phyloP scores from a whole-genome alignment of 352 stramenopile species.

The Peronospora farinosa region DNA sequence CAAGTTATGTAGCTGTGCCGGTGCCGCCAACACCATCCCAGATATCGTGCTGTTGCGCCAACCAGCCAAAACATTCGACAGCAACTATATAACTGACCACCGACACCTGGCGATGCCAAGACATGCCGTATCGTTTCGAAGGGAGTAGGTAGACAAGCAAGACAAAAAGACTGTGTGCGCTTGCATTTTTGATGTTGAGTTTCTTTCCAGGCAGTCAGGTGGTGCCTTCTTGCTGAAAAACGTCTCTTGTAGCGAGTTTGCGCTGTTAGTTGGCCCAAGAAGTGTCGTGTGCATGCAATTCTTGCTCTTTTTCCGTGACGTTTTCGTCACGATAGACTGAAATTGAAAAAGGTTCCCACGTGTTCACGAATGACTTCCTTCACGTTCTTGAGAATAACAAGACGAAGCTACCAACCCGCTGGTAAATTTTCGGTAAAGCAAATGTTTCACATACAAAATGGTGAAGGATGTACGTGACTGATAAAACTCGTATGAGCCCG shows the following conservation, averaged over 20 bases:
- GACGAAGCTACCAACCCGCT: too few species aligned
- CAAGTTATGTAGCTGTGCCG: conserved; percentile 14
- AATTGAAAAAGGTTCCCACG: conserved; percentile 56
- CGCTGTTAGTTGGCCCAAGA: conserved; percentile 53
- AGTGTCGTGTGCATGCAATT: conserved; percentile 71
- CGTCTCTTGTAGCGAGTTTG: conserved; percentile 17
- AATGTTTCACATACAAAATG: conserved; percentile 87
- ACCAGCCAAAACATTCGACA: conserved; percentile 27
- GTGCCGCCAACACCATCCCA: too few species aligned
- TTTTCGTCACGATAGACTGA: conserved; percentile 71
- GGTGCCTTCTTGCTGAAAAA: too few species aligned
- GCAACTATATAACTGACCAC: too few species aligned
- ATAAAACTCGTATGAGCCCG: conserved; percentile 87
- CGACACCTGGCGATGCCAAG: too few species aligned
- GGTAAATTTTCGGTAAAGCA: too few species aligned
- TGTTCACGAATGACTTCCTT: conserved; percentile 35
- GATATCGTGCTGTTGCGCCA: conserved; percentile 14
- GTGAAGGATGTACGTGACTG: conserved; percentile 91
- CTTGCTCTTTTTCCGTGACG: conserved; percentile 54
- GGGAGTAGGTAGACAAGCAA: conserved; percentile 12
- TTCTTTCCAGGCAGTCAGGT: too few species aligned
- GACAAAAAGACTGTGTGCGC: neutral
- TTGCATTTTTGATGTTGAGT: conserved; percentile 1
- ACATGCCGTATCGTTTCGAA: too few species aligned
- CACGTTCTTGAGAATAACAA: too few species aligned